Percentiles rank a stretch among this genome's conserved stretches.
Evolutionary conservation across 2,329 filamentous ascomycete species (phyloP).

Genomic region (Cytospora schulzeri): DNA sequence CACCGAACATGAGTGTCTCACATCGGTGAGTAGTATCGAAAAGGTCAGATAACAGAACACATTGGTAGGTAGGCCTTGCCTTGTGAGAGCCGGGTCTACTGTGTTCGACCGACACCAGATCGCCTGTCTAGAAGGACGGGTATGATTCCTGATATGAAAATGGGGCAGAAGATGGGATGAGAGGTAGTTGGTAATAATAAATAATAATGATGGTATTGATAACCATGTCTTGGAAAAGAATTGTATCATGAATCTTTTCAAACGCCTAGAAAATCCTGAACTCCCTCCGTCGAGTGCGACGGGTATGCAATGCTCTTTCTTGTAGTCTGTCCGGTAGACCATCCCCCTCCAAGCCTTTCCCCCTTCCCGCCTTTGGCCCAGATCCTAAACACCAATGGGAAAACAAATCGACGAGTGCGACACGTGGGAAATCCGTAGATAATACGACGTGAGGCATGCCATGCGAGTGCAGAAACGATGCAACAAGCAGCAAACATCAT

Average conservation of each 20-base stretch:
- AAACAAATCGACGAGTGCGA: neutral
- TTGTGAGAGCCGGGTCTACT: too few relatives aligned
- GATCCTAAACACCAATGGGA: neutral
- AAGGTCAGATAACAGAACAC: neutral
- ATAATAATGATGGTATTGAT: neutral
- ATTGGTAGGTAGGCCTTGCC: neutral
- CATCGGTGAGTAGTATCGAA: neutral
- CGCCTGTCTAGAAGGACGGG: too few relatives aligned
- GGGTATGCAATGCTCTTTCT: slow-evolving; percentile 9
- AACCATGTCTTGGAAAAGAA: neutral
- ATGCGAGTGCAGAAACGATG: neutral
- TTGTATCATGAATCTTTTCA: neutral
- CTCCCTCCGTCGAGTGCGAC: slow-evolving; percentile 10
- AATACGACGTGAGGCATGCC: neutral
- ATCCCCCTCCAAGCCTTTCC: neutral
- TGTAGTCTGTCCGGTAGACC: neutral
- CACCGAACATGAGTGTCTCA: neutral
- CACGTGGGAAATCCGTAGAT: neutral
- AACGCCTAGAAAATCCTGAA: slow-evolving; percentile 11
- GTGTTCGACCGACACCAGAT: neutral
- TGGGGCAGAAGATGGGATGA: neutral
- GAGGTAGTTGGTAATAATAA: neutral
- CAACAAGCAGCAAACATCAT: neutral
- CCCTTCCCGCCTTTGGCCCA: neutral
- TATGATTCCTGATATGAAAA: neutral